Evolutionary conservation across 768 basidiomycete species (phyloP).

Genomic region (Suillus subaureus): DNA sequence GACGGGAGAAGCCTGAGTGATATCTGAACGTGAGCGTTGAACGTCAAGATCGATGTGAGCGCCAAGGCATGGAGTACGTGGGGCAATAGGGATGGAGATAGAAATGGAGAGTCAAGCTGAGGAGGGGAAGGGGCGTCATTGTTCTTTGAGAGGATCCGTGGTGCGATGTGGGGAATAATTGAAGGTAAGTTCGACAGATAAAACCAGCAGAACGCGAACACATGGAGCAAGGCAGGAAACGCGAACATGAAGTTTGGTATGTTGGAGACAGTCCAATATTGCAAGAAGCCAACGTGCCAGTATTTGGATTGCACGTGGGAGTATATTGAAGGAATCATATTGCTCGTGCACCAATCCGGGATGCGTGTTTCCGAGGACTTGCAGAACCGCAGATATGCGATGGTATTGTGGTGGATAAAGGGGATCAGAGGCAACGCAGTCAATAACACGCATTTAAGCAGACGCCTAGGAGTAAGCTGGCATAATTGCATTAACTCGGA

Average conservation of each 20-base stretch:
- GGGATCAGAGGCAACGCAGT: slow-evolving; percentile 57
- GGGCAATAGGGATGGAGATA: slow-evolving; percentile 52
- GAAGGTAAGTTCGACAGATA: slow-evolving; percentile 22
- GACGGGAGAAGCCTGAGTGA: slow-evolving; percentile 74
- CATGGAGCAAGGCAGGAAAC: slow-evolving; percentile 62
- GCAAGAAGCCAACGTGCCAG: slow-evolving; percentile 85
- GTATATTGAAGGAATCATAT: slow-evolving; percentile 71
- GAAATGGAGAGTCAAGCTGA: slow-evolving; percentile 34
- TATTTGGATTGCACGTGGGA: slow-evolving; percentile 79
- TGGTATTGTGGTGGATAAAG: slow-evolving; percentile 70
- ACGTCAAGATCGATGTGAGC: slow-evolving; percentile 63
- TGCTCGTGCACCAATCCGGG: slow-evolving; percentile 63
- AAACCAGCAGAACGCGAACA: slow-evolving; percentile 36
- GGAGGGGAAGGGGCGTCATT: not conserved
- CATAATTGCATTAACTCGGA: slow-evolving; percentile 3
- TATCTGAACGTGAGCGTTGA: slow-evolving; percentile 88
- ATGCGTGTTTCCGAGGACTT: slow-evolving; percentile 15
- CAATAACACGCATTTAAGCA: slow-evolving; percentile 43
- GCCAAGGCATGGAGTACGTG: slow-evolving; percentile 76
- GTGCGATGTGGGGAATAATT: slow-evolving; percentile 7
- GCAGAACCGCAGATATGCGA: slow-evolving; percentile 74
- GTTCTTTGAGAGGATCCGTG: slow-evolving; percentile 7
- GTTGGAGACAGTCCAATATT: slow-evolving; percentile 84
- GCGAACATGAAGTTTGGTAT: slow-evolving; percentile 88
- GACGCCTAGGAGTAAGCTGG: slow-evolving; percentile 37